Conservation (phyloP, 352 stramenopile species). For the Sclerospora graminicola region DNA sequence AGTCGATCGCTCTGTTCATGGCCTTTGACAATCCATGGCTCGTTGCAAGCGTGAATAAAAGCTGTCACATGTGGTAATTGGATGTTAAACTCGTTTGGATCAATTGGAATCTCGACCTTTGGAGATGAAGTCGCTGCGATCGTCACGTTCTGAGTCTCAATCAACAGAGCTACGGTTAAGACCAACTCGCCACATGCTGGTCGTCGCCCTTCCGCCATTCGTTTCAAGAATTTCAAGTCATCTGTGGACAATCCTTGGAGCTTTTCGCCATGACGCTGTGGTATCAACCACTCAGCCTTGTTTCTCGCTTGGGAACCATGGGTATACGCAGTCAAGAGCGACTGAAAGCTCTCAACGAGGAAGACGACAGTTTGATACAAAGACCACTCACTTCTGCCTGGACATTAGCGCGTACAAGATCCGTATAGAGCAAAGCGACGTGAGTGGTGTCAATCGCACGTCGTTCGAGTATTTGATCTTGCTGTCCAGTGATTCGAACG, state of each 20-base stretch:
- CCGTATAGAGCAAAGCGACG: conserved; percentile 17
- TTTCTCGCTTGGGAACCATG: background rate
- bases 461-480: conserved; percentile 31
- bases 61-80: conserved; percentile 20
- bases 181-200: conserved; percentile 52
- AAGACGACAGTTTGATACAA: conserved; percentile 38
- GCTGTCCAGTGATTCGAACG: conserved; percentile 34
- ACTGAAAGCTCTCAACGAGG: conserved; percentile 26
- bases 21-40: conserved; percentile 33
- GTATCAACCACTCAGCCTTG: background rate
- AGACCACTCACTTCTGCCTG: conserved; percentile 35
- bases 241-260: conserved; percentile 22
- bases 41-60: conserved; percentile 51
- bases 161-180: conserved; percentile 46
- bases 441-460: background rate
- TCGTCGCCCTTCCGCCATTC: conserved; percentile 37
- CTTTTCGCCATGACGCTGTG: background rate
- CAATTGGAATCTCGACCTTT: conserved; percentile 17
- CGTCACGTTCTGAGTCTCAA: conserved; percentile 41
- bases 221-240: conserved; percentile 49
- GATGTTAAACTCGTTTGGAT: conserved; percentile 22
- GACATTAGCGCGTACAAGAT: conserved; percentile 21
- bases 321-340: conserved; percentile 8
- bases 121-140: conserved; percentile 3
- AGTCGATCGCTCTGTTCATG: conserved; percentile 7